Evolutionary conservation across 2,329 filamentous ascomycete genomes (phyloP), one percentile per base, ranked within the genome.

Genomic region (Aspergillus fijiensis): DNA sequence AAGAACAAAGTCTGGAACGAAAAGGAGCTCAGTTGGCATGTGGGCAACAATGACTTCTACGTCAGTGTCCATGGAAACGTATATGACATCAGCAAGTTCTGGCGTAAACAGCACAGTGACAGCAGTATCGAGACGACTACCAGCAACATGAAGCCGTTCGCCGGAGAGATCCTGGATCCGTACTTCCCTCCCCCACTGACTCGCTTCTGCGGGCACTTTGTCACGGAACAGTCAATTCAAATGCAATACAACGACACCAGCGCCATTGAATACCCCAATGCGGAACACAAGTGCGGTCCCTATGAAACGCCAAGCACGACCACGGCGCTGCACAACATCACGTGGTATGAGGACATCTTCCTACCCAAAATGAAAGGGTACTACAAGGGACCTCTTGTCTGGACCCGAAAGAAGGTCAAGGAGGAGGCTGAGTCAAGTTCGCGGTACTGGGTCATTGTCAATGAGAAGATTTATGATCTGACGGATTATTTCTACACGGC

Each of bases 1-100:
- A 90, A 86, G 65, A 86, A 96, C 80, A 97, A 97, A 74, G 95
- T 87, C 2, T 99, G 92, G 92, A 87, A 86, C 56, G 73, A 79
- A 4, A 82, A 82, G 11, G 85, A 99, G 73, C 87, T 97, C 6
- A 69, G 78, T 14, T 84, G 79, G 42, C 94, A 97, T 69, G 81
- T 85, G 66, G 89, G 86, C n/a, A 79, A 83, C 6, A 82, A 87
- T 58, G 90, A 96, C 71, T 97, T 88, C 74, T 99, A 84, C 79
- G 94, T 98, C 69, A 92, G 90, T 68, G 87, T 96, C 66, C 89
- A 88, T 59, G 95, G 95, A 63, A 87, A 87, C 48, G 94, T 98
- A 33, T 99, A 98, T 77, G 95, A 99, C 70, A 86, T 99, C 49
- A 86, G 88, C 56, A 90, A 93, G 59, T 99, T 96, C 74, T 97